A percentile compares a stretch with the other conserved stretches of the same genome.
Evolutionary conservation across 306 rosid species (phyloP).

Genomic region (Inga laurina): DNA sequence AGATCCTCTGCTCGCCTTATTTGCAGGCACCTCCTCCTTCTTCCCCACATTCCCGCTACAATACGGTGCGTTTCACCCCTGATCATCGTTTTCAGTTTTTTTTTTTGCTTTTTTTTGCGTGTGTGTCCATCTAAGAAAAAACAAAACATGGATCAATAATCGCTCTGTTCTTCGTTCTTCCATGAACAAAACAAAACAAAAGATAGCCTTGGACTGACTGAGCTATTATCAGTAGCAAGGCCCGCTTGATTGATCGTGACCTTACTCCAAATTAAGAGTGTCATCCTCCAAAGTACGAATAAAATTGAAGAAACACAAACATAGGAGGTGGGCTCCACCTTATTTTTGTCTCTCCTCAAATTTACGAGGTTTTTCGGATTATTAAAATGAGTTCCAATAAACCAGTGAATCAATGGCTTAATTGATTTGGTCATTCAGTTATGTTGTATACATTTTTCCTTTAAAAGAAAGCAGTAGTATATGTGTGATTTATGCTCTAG

Average conservation of each 20-base stretch:
- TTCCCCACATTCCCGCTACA: not conserved
- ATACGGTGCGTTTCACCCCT: slow-evolving; percentile 43
- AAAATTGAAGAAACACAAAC: not conserved
- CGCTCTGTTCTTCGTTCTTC: not conserved
- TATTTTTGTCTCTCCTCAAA: not conserved
- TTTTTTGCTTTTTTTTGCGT: too few species aligned
- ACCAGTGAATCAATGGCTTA: too few species aligned
- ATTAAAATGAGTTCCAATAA: not conserved
- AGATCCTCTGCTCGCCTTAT: slow-evolving; percentile 84
- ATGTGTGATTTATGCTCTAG: too few species aligned
- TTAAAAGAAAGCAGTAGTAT: too few species aligned
- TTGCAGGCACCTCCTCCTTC: slow-evolving; percentile 58
- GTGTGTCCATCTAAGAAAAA: not conserved
- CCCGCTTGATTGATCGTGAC: slow-evolving; percentile 34
- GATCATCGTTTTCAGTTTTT: not conserved
- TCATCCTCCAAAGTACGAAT: not conserved
- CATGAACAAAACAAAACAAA: not conserved
- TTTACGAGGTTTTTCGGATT: not conserved
- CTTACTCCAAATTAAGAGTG: slow-evolving; percentile 1
- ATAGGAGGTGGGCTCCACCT: not conserved
- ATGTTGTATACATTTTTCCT: too few species aligned
- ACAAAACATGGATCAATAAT: not conserved
- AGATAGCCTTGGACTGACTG: not conserved
- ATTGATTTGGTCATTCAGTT: too few species aligned
- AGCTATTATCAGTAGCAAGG: slow-evolving; percentile 2